Evolutionary conservation across 2,329 filamentous ascomycete species (phyloP), one percentile per base, ranked within the genome.

Genomic region (Diaporthe capsici): DNA sequence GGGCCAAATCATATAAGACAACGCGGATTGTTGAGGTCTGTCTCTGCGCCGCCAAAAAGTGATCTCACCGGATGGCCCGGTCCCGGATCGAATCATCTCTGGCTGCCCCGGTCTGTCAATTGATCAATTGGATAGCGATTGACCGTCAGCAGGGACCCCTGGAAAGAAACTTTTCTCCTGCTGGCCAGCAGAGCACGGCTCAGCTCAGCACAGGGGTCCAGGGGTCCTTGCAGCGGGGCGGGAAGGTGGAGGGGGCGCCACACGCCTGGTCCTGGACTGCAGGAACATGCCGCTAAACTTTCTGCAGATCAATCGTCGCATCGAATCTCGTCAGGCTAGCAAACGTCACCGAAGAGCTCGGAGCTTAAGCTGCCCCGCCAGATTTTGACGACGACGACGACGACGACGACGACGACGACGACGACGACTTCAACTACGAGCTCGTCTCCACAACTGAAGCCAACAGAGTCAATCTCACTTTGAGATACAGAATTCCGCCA

Each of bases 111-210:
- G 61, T 49, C 47, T 39, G 65, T 47, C 65, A 55, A 70, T 55
- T 70, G 65, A 70, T 70, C 65, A 70, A 70, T 70, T 70, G 65
- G 65, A 55, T 70, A n/a, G 49, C n/a, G 65, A 39, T 28, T 53
- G 31, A 68, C 65, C 15, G 65, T 53, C 47, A 53, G 65, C 65
- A 70, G 37, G 65, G 65, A n/a, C 65, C 65, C 65, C 65, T 51
- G 65, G 47, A 34, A 42, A 70, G 65, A 70, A 55, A 55, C 65
- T 70, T 55, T 70, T 68, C 63, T 68, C 61, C 63, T 34, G 63
- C 63, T 67, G 63, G 63, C 42, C 63, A 67, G 63, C 63, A 37
- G 28, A 3, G 42, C 44, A n/a, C 61, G 44, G 44, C 22, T 25
- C 15, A 15, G 63, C 47, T 53, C 22, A 37, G 65, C 65, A 22